These are phyloP conservation scores for Diaporthe sp. DNA, from an alignment of 2,329 filamentous ascomycete genomes.

Conservation along the genomic window DNA sequence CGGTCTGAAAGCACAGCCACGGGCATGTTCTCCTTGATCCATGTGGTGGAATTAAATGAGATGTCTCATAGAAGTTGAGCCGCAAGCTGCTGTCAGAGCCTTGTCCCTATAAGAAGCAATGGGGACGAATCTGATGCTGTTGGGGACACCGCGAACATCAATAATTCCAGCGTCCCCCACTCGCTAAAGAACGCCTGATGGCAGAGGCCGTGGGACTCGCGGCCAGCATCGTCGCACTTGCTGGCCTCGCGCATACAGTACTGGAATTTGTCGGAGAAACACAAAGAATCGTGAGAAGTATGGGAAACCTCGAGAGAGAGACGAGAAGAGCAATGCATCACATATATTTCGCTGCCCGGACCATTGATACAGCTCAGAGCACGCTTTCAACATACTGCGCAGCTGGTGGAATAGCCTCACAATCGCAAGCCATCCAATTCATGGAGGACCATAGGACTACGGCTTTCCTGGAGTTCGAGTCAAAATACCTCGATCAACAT, in stretches of 20 bases:
- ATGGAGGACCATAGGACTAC: neutral
- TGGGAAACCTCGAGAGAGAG: neutral
- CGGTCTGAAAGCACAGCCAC: neutral
- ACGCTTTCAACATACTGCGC: neutral
- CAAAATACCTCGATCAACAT: neutral
- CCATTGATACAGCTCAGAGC: neutral
- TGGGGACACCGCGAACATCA: neutral
- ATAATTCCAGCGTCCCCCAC: neutral
- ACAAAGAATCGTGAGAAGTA: neutral
- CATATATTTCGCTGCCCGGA: neutral
- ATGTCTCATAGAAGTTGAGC: neutral
- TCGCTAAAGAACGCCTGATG: neutral
- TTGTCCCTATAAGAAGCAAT: neutral
- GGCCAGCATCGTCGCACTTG: neutral
- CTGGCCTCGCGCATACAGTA: neutral
- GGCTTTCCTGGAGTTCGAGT: neutral
- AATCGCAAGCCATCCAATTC: neutral
- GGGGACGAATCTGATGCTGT: neutral
- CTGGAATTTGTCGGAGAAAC: neutral
- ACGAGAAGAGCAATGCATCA: neutral
- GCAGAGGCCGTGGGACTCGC: conserved; percentile 8
- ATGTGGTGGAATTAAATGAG: neutral
- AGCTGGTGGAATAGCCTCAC: neutral
- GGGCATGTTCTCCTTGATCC: neutral
- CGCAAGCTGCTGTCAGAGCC: neutral